Conservation (phyloP, 116 monocot genomes). For the Zostera marina region DNA sequence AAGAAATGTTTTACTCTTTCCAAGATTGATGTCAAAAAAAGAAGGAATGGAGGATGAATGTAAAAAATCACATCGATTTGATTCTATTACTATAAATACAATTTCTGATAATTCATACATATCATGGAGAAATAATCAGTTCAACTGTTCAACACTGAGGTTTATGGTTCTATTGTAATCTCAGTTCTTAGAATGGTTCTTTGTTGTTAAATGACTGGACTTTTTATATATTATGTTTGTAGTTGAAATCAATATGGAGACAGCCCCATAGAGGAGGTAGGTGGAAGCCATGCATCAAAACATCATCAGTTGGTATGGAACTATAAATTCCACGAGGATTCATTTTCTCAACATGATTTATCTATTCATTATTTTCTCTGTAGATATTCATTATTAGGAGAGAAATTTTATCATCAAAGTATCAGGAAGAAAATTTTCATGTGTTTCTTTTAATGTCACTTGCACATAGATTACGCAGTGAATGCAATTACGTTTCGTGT, state of each 20-base stretch:
- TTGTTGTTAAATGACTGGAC: slow-evolving; percentile 5
- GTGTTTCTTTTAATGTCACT: neutral
- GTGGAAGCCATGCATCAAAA: slow-evolving; percentile 78
- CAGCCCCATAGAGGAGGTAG: slow-evolving; percentile 62
- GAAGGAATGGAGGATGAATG: too few relatives aligned
- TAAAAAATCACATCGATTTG: too few relatives aligned
- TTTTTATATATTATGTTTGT: slow-evolving; percentile 26
- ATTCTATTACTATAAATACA: too few relatives aligned
- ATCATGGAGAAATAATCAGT: too few relatives aligned
- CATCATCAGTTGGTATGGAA: slow-evolving; percentile 35
- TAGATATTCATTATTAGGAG: neutral
- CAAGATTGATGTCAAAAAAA: too few relatives aligned
- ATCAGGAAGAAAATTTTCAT: neutral
- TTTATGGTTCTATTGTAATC: neutral
- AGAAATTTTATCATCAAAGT: too few relatives aligned
- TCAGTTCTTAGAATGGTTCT: neutral
- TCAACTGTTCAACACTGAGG: neutral
- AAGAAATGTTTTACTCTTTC: too few relatives aligned
- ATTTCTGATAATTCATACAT: too few relatives aligned
- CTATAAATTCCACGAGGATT: neutral
- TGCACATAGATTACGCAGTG: neutral
- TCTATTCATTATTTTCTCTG: neutral
- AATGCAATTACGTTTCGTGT: neutral
- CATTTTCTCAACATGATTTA: neutral
- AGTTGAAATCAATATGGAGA: slow-evolving; percentile 82